A percentile compares a stretch with the other conserved stretches of the same genome.
Evolutionary conservation across 352 stramenopile species (phyloP).

Genomic region (Phytophthora macrochlamydospora): DNA sequence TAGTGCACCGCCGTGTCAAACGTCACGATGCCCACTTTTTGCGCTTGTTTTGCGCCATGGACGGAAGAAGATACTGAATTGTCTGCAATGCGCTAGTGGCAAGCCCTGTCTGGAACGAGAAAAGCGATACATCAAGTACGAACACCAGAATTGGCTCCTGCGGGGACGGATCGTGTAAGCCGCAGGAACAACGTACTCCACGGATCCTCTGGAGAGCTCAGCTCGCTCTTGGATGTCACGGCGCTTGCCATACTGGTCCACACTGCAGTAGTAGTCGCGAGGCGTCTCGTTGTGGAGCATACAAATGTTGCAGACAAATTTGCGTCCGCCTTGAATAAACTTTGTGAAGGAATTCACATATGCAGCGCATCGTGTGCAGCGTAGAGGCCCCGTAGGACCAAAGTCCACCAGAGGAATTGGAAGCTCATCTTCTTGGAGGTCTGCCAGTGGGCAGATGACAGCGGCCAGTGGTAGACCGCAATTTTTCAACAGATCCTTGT

Average conservation of each 20-base stretch:
- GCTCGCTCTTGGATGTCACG: constrained; percentile 81
- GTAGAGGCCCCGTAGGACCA: constrained; percentile 73
- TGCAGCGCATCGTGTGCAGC: constrained; percentile 83
- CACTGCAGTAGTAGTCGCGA: constrained; percentile 87
- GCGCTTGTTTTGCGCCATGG: constrained; percentile 77
- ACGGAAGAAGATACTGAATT: constrained; percentile 81
- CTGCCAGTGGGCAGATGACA: constrained; percentile 83
- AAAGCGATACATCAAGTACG: constrained; percentile 86
- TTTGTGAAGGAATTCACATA: constrained; percentile 91
- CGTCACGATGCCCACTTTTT: constrained; percentile 91
- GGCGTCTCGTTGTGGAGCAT: constrained; percentile 84
- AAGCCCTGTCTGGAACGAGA: constrained; percentile 80
- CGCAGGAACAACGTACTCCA: constrained; percentile 84
- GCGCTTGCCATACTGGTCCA: constrained; percentile 85
- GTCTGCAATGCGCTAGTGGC: constrained; percentile 63
- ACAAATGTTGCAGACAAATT: constrained; percentile 92
- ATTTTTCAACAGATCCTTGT: constrained; percentile 78
- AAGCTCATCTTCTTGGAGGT: constrained; percentile 81
- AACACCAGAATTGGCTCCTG: constrained; percentile 90
- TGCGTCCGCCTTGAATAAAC: constrained; percentile 83
- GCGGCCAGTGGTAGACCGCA: constrained; percentile 80
- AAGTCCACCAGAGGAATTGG: constrained; percentile 89
- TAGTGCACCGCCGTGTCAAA: constrained; percentile 88
- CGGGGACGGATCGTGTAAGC: constrained; percentile 85
- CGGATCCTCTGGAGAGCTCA: constrained; percentile 81